Evolutionary conservation across 768 basidiomycete genomes (phyloP).

Genomic region (Pleurotus citrinopileatus): DNA sequence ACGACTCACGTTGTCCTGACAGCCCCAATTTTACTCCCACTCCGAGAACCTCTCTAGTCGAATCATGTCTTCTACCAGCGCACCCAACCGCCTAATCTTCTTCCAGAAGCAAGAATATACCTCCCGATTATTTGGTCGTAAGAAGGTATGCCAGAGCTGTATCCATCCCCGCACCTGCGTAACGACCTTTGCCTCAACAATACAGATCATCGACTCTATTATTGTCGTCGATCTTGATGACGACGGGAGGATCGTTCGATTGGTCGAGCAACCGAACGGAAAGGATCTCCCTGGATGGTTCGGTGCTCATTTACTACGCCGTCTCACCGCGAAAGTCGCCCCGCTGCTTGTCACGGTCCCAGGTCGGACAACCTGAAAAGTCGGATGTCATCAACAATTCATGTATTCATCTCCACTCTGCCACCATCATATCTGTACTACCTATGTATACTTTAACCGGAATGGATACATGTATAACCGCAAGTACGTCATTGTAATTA

Average conservation of each 20-base stretch:
- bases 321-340: conserved; percentile 44
- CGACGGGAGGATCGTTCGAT: conserved; percentile 53
- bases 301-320: conserved; percentile 45
- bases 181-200: not conserved
- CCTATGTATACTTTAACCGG: not conserved
- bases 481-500: too few relatives aligned
- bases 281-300: conserved; percentile 47
- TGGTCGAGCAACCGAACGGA: conserved; percentile 63
- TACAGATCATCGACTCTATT: conserved; percentile 56
- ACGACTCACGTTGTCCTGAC: conserved; percentile 10
- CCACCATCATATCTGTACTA: not conserved
- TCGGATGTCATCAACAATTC: too few relatives aligned
- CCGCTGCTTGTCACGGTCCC: conserved; percentile 56
- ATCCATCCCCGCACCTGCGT: not conserved
- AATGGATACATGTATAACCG: too few relatives aligned
- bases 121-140: conserved; percentile 43
- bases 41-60: conserved; percentile 49
- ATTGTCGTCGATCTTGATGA: conserved; percentile 65
- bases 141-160: conserved; percentile 40
- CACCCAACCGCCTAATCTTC: conserved; percentile 60
- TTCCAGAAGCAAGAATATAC: conserved; percentile 63
- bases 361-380: conserved; percentile 19
- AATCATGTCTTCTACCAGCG: conserved; percentile 55
- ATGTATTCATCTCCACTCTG: not conserved
- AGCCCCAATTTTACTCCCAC: conserved; percentile 55